Conservation (phyloP, 345 rosid species). For the Microthlaspi erraticum region DNA sequence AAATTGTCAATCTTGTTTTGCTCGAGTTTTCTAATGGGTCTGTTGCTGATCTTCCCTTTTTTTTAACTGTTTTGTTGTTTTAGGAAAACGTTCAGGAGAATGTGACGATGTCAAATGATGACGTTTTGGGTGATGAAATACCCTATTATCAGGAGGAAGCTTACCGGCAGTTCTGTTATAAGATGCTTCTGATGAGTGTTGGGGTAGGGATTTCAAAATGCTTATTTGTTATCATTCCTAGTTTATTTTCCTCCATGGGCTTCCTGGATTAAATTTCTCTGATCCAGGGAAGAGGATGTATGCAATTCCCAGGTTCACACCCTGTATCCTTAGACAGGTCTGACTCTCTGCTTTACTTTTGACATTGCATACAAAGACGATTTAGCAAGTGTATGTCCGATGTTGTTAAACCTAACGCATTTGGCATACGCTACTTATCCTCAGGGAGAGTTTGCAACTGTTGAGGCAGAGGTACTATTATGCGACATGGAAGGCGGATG, state of each 20-base stretch:
- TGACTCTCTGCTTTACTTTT: constrained; percentile 25
- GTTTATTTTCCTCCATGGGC: background rate
- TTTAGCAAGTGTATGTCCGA: constrained; percentile 9
- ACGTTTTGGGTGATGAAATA: constrained; percentile 92
- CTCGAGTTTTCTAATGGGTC: background rate
- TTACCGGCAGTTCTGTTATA: constrained; percentile 71
- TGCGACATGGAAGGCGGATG: constrained; percentile 99
- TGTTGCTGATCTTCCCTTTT: constrained; percentile 12
- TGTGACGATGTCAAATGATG: constrained; percentile 83
- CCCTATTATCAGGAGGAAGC: constrained; percentile 72
- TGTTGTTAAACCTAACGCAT: constrained; percentile 11
- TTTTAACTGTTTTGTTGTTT: constrained; percentile 31
- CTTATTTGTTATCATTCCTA: background rate
- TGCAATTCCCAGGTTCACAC: constrained; percentile 81
- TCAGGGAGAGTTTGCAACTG: constrained; percentile 91
- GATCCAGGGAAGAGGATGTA: constrained; percentile 67
- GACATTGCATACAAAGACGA: constrained; percentile 18
- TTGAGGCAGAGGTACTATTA: constrained; percentile 92
- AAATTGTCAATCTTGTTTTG: constrained; percentile 2
- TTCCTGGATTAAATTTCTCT: constrained; percentile 22
- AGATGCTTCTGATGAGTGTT: constrained; percentile 61
- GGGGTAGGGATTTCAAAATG: constrained; percentile 52
- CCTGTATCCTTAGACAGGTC: constrained; percentile 90
- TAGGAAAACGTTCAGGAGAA: constrained; percentile 65
- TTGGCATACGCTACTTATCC: constrained; percentile 5